phyloP scores from a whole-genome alignment of 2,329 filamentous ascomycete genomes.

The Coniochaeta pulveracea region DNA sequence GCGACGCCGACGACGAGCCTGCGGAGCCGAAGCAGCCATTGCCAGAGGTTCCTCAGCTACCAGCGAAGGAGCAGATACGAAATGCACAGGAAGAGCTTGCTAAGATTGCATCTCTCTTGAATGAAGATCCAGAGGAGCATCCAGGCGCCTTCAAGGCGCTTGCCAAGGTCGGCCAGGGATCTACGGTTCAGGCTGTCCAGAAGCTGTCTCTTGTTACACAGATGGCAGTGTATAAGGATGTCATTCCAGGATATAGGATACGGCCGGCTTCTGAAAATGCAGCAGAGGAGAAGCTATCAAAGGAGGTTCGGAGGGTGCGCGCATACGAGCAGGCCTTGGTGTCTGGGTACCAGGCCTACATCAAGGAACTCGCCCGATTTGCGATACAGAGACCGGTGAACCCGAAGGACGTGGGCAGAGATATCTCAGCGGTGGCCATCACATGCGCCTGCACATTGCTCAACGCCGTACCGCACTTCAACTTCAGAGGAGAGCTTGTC shows the following conservation, averaged over 20 bases:
- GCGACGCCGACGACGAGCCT: slow-evolving; percentile 39
- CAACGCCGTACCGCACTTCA: slow-evolving; percentile 85
- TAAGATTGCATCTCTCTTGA: slow-evolving; percentile 66
- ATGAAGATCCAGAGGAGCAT: slow-evolving; percentile 90
- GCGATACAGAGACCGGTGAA: slow-evolving; percentile 41
- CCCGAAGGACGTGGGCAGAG: slow-evolving; percentile 26
- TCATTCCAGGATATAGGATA: slow-evolving; percentile 94
- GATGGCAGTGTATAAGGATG: slow-evolving; percentile 83
- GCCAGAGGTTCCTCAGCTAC: slow-evolving; percentile 50
- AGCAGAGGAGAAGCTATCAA: slow-evolving; percentile 71
- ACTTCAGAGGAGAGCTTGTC: slow-evolving; percentile 80
- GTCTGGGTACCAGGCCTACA: slow-evolving; percentile 71
- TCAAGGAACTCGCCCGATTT: slow-evolving; percentile 61
- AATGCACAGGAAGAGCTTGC: slow-evolving; percentile 90
- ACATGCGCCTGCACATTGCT: slow-evolving; percentile 77
- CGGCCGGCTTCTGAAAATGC: slow-evolving; percentile 67
- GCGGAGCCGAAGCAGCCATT: slow-evolving; percentile 30
- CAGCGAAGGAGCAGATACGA: slow-evolving; percentile 68
- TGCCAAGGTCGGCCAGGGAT: slow-evolving; percentile 55
- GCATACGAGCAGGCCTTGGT: slow-evolving; percentile 83
- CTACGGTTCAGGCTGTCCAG: slow-evolving; percentile 60
- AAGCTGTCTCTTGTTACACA: slow-evolving; percentile 83
- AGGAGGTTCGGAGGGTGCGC: slow-evolving; percentile 75
- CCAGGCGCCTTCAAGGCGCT: slow-evolving; percentile 67
- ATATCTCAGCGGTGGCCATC: slow-evolving; percentile 64